These are phyloP conservation scores for Jatropha multifida DNA, from an alignment of 441 rosid species.

Conservation along the genomic window DNA sequence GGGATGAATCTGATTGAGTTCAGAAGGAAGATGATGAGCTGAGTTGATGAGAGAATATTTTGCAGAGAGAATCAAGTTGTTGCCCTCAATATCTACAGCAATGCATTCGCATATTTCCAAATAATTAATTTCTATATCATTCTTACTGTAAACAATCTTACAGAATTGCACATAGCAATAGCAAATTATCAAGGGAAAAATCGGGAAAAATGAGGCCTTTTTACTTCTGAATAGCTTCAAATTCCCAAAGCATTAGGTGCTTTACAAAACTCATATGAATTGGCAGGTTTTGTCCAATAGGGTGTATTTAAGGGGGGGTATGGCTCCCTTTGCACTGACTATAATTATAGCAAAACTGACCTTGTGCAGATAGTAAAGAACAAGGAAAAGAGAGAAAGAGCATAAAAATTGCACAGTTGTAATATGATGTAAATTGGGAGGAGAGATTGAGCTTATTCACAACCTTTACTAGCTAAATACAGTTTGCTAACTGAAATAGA, in stretches of 20 bases:
- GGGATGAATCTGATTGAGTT: slow-evolving; percentile 55
- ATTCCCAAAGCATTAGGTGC: not conserved
- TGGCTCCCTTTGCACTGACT: not conserved
- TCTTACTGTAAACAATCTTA: not conserved
- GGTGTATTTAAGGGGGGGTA: not conserved
- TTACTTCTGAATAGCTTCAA: not conserved
- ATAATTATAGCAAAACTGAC: not conserved
- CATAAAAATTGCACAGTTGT: not conserved
- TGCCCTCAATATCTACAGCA: slow-evolving; percentile 73
- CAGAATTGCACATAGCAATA: not conserved
- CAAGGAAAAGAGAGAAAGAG: not conserved
- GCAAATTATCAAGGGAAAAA: not conserved
- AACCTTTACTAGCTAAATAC: not conserved
- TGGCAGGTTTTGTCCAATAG: not conserved
- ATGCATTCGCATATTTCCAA: slow-evolving; percentile 13
- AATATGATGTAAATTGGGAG: not conserved
- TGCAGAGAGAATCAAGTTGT: slow-evolving; percentile 76
- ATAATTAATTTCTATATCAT: slow-evolving; percentile 13
- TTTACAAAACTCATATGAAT: not conserved
- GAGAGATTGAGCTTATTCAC: not conserved
- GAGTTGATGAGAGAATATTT: slow-evolving; percentile 73
- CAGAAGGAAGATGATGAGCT: slow-evolving; percentile 75
- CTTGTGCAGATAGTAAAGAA: not conserved
- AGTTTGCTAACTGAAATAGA: not conserved
- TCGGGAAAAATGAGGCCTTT: not conserved